Base-by-base conservation (phyloP, 2,329 filamentous ascomycete species). In the Neoscytalidium dimidiatum region DNA sequence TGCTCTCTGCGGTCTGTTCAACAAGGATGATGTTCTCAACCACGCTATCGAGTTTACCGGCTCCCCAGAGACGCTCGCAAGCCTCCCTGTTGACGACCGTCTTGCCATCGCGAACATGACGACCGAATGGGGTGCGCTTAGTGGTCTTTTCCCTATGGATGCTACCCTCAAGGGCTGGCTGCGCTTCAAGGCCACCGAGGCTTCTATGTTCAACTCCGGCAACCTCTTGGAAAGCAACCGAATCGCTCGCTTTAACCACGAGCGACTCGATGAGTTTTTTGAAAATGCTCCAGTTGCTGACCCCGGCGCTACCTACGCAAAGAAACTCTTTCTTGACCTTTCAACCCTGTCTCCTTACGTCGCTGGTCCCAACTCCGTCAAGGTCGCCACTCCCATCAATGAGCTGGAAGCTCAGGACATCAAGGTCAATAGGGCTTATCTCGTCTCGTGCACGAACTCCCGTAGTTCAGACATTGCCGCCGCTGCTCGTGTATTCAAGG, bases 391-490 rank as follows among this genome's bases (percentile, higher is more conserved):
- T 0, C 92, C 94, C 0, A 78, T 98, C 0, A 79, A 82, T 4
- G 87, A 94, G 33, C 85, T 98, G 0, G 90, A 90, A 70, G 74
- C 85, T 0, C 83, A 94, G 73, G 80, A 91, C 68, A 96, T 98
- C 75, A 84, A 86, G 56, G 78, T 98, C 23, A 80, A 97, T 81
- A 92, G 91, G 74, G 93, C 92, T 0, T 97, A 97, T 75, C 82
- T 97, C 0, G 90, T 97, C 0, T 93, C 90, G 0, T 98, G 94
- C 82, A 98, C 94, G 5, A 97, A 97, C 79, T 89, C 87, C 0
- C 84, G 94, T 57, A 86, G 88, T 9, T 93, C 91, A 0, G 94
- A 98, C 75, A 82, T 98, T 14, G 88, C 88, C 0, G 88, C 90
- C 0, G 94, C 94, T 1, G 94, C 93, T 0, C 86, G 85, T 51